phyloP scores from a whole-genome alignment of 352 stramenopile genomes.

The Peronosclerospora sorghi region DNA sequence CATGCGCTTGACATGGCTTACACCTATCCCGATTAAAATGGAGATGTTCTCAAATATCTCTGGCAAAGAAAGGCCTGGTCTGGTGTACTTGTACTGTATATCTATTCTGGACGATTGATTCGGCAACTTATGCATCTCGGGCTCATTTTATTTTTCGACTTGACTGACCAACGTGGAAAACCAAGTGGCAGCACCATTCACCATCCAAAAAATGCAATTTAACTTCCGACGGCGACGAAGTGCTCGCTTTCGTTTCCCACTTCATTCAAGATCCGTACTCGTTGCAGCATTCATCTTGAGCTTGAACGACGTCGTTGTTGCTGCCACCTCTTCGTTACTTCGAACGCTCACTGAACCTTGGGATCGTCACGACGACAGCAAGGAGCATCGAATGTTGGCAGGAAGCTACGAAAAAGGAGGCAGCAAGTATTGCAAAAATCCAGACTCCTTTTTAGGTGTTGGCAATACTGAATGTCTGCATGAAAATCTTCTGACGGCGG shows the following conservation, averaged over 20 bases:
- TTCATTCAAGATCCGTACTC: conserved; percentile 1
- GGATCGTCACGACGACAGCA: not conserved
- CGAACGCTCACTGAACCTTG: conserved; percentile 1
- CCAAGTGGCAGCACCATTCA: not conserved
- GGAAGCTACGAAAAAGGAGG: conserved; percentile 5
- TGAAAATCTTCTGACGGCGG: conserved; percentile 53
- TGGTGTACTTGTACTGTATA: too few species aligned
- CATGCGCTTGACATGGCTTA: too few species aligned
- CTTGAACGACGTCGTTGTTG: conserved; percentile 5
- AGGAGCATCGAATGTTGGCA: conserved; percentile 4
- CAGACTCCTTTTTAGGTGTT: conserved; percentile 64
- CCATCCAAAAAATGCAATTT: not conserved
- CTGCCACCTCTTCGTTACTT: conserved; percentile 3
- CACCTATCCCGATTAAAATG: too few species aligned
- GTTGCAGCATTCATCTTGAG: conserved; percentile 6
- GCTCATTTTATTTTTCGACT: too few species aligned
- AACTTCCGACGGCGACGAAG: too few species aligned
- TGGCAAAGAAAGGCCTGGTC: too few species aligned
- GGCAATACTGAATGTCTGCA: conserved; percentile 72
- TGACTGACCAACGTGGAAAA: too few species aligned
- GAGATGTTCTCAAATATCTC: too few species aligned
- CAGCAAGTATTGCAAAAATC: conserved; percentile 29
- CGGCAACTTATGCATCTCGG: too few species aligned
- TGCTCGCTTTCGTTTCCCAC: too few species aligned
- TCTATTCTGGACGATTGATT: too few species aligned